Evolutionary conservation across 2,329 filamentous ascomycete species (phyloP).

Genomic region (Penicillium palitans): DNA sequence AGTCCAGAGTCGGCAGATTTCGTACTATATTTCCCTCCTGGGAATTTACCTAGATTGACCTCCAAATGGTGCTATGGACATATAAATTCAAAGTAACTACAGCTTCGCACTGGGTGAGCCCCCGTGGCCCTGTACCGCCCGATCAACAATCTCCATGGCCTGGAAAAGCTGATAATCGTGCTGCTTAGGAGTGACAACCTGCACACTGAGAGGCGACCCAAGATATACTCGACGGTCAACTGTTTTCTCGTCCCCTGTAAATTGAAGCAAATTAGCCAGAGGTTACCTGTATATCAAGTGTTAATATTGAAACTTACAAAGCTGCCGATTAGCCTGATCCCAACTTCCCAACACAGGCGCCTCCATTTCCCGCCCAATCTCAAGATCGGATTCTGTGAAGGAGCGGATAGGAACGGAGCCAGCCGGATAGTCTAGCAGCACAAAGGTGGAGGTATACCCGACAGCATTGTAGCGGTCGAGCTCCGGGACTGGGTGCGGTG

Average conservation of each 20-base stretch:
- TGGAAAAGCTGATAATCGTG: slow-evolving; percentile 56
- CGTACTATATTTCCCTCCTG: background rate
- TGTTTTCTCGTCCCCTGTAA: slow-evolving; percentile 47
- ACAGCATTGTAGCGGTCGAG: slow-evolving; percentile 64
- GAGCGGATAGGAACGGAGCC: slow-evolving; percentile 57
- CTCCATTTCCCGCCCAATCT: slow-evolving; percentile 48
- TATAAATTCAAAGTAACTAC: slow-evolving; percentile 10
- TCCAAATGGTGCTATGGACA: background rate
- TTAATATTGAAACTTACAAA: slow-evolving; percentile 49
- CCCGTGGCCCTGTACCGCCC: slow-evolving; percentile 26
- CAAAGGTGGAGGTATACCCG: slow-evolving; percentile 62
- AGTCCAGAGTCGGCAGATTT: background rate
- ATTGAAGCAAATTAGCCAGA: slow-evolving; percentile 6
- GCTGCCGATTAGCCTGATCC: slow-evolving; percentile 60
- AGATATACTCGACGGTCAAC: slow-evolving; percentile 57
- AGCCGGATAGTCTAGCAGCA: slow-evolving; percentile 63
- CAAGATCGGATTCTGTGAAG: slow-evolving; percentile 52
- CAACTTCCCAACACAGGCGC: slow-evolving; percentile 51
- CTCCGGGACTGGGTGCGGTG: slow-evolving; percentile 62
- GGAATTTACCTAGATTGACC: background rate
- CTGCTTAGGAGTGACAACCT: slow-evolving; percentile 57
- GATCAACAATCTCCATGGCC: slow-evolving; percentile 57
- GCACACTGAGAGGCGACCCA: slow-evolving; percentile 56
- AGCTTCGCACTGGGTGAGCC: slow-evolving; percentile 19
- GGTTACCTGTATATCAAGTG: background rate